A percentile compares a stretch with the other conserved stretches of the same genome.
Conservation (phyloP, 768 basidiomycete genomes). For the Lactarius psammicola region DNA sequence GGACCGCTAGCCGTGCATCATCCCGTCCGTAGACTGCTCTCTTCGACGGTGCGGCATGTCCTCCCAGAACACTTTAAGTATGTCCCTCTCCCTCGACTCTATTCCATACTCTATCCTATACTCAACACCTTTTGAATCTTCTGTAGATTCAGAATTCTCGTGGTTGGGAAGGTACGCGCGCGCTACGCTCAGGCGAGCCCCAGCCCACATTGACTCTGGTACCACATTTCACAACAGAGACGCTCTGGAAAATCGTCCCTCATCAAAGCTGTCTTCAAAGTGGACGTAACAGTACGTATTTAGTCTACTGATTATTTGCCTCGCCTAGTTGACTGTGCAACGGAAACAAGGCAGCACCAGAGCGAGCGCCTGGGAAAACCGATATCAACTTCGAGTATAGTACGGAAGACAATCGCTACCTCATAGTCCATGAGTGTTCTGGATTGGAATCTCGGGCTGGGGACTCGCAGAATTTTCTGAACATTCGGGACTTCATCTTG, state of each 20-base stretch:
- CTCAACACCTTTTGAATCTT: neutral
- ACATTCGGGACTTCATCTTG: slow-evolving; percentile 2
- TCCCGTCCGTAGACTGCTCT: neutral
- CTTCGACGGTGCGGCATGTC: neutral
- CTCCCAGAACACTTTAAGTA: neutral
- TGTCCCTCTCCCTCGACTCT: neutral
- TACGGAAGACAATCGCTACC: neutral
- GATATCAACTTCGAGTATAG: neutral
- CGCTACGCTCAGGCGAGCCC: too few species aligned
- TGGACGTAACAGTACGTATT: neutral
- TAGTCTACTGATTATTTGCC: neutral
- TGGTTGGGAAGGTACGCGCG: neutral
- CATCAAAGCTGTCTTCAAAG: too few species aligned
- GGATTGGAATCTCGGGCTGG: neutral
- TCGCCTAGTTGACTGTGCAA: neutral
- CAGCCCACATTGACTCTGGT: too few species aligned
- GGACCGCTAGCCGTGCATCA: too few species aligned
- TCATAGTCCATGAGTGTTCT: slow-evolving; percentile 10
- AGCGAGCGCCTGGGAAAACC: neutral
- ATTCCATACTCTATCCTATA: neutral
- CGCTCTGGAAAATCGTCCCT: too few species aligned
- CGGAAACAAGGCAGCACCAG: neutral
- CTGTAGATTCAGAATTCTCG: neutral
- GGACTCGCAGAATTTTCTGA: neutral
- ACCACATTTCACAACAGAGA: too few species aligned